Evolutionary conservation across 2,329 filamentous ascomycete species (phyloP).

Genomic region (Pezicula neosporulosa): DNA sequence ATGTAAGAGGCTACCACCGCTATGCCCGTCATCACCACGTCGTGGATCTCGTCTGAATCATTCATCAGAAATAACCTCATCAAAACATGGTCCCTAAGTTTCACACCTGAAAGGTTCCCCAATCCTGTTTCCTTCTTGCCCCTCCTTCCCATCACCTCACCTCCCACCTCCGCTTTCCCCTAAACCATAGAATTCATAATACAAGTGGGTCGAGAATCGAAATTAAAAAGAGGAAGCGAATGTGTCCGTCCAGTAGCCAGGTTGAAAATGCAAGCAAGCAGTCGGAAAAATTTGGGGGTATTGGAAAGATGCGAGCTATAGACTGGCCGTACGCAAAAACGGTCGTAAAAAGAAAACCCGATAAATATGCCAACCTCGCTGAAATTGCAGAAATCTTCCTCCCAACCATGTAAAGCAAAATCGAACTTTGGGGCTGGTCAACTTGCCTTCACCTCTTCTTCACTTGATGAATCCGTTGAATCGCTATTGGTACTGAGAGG

Average conservation of each 20-base stretch:
- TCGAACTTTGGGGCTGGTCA: neutral
- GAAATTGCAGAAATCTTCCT: neutral
- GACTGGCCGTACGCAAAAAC: neutral
- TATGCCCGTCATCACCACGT: too few species aligned
- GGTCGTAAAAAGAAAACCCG: neutral
- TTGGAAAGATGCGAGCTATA: neutral
- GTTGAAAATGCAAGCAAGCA: neutral
- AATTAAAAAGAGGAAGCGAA: neutral
- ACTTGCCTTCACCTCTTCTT: constrained; percentile 5
- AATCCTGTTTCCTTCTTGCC: too few species aligned
- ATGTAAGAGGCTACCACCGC: too few species aligned
- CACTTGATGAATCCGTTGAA: constrained; percentile 16
- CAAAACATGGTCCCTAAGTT: too few species aligned
- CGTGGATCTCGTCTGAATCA: too few species aligned
- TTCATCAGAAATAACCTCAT: too few species aligned
- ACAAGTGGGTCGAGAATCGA: neutral
- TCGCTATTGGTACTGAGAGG: constrained; percentile 16
- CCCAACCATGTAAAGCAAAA: neutral
- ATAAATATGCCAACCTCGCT: neutral
- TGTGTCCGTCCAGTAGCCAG: neutral
- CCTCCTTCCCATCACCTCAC: too few species aligned
- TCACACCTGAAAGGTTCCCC: too few species aligned
- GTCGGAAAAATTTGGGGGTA: neutral
- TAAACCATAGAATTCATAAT: neutral
- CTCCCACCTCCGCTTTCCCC: neutral